phyloP scores from a whole-genome alignment of 306 rosid genomes.

The Cicer bijugum region DNA sequence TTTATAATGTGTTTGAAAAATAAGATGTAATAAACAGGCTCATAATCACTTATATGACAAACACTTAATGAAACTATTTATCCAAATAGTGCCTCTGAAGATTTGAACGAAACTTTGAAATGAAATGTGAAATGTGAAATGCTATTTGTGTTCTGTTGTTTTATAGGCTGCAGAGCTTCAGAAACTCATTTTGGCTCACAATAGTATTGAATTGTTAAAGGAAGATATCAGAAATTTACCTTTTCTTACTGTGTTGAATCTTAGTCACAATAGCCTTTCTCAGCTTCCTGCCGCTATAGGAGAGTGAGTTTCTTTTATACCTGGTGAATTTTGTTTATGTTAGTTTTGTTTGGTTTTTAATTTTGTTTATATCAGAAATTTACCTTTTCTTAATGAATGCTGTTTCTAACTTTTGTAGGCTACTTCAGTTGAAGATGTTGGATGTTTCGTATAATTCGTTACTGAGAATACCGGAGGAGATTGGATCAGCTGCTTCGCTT shows the following conservation, averaged over 20 bases:
- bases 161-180: conserved; percentile 88
- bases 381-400: too few species aligned
- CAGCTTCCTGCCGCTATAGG: conserved; percentile 84
- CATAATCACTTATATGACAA: too few species aligned
- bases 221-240: conserved; percentile 76
- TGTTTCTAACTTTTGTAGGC: conserved; percentile 56
- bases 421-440: conserved; percentile 68
- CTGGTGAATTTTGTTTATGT: conserved; percentile 3
- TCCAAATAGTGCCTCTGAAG: too few species aligned
- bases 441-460: conserved; percentile 79
- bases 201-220: conserved; percentile 61
- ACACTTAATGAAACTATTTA: too few species aligned
- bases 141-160: conserved; percentile 28
- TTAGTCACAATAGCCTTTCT: conserved; percentile 79
- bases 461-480: conserved; percentile 65
- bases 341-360: not conserved
- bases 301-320: conserved; percentile 66
- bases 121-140: conserved; percentile 6
- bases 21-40: too few species aligned
- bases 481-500: conserved; percentile 77
- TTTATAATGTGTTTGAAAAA: too few species aligned
- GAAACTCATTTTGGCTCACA: conserved; percentile 89
- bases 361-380: not conserved
- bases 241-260: conserved; percentile 72
- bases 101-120: not conserved